These are phyloP conservation scores for Phytophthora melonis DNA, from an alignment of 352 stramenopile species.

Conservation along the genomic window DNA sequence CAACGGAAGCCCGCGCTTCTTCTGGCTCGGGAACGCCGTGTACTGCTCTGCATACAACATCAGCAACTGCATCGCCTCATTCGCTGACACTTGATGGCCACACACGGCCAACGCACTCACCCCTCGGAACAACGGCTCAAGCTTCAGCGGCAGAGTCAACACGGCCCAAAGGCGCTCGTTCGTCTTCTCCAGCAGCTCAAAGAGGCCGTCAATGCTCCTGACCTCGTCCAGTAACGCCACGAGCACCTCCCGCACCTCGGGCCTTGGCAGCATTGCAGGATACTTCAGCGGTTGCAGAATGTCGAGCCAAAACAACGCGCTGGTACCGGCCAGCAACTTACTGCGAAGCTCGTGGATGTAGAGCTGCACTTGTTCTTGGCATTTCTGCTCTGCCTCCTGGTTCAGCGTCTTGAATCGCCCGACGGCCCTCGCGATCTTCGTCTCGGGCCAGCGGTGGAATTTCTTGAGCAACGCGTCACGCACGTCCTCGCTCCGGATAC, in stretches of 20 bases:
- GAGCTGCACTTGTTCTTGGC: constrained; percentile 36
- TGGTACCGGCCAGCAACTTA: constrained; percentile 23
- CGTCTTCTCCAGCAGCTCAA: constrained; percentile 24
- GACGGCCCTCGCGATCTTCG: constrained; percentile 14
- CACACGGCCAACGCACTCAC: constrained; percentile 24
- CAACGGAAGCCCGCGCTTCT: constrained; percentile 10
- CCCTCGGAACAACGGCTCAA: constrained; percentile 38
- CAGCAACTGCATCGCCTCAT: constrained; percentile 32
- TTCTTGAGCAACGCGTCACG: constrained; percentile 35
- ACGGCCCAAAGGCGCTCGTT: constrained; percentile 22
- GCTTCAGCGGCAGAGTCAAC: constrained; percentile 39
- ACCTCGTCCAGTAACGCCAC: constrained; percentile 33
- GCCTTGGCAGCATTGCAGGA: constrained; percentile 8
- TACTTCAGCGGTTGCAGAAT: constrained; percentile 28
- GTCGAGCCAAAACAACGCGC: constrained; percentile 40
- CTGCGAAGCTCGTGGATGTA: constrained; percentile 33
- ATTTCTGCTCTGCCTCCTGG: constrained; percentile 18
- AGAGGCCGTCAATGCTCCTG: constrained; percentile 30
- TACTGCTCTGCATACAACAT: constrained; percentile 25
- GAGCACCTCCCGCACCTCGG: constrained; percentile 30
- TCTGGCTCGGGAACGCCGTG: constrained; percentile 1
- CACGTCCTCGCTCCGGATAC: constrained; percentile 25
- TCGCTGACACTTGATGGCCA: constrained; percentile 18
- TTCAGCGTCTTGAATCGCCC: constrained; percentile 12
- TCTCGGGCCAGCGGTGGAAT: constrained; percentile 42